phyloP scores from a whole-genome alignment of 169 alveolate genomes.

The Plasmodium ovale region DNA sequence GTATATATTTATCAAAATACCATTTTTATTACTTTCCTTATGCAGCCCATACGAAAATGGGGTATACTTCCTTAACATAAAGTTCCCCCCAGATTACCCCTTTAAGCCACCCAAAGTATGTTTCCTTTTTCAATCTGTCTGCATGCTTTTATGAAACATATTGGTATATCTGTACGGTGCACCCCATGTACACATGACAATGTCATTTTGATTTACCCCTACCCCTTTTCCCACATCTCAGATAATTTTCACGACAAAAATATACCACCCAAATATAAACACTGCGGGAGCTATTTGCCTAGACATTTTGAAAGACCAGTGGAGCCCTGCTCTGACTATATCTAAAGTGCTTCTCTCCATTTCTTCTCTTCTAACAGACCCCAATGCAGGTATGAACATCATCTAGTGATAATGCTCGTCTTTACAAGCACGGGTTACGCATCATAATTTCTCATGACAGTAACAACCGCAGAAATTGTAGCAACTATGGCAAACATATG shows the following conservation, averaged over 20 bases:
- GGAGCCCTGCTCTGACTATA: constrained; percentile 99
- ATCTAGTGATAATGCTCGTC: neutral
- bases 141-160: neutral
- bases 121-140: neutral
- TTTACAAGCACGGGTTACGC: too few species aligned
- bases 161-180: neutral
- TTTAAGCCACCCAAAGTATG: constrained; percentile 99
- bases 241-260: constrained; percentile 96
- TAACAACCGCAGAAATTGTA: too few species aligned
- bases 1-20: neutral
- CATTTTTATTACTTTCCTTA: constrained; percentile 18
- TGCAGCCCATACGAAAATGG: constrained; percentile 98
- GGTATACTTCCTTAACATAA: constrained; percentile 97
- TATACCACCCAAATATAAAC: constrained; percentile 98
- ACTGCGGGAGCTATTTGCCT: constrained; percentile 98
- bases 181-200: neutral
- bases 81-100: constrained; percentile 99
- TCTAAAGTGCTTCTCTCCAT: constrained; percentile 98
- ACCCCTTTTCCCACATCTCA: constrained; percentile 16
- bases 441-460: too few species aligned
- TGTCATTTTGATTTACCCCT: neutral
- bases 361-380: constrained; percentile 98
- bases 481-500: too few species aligned
- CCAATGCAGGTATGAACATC: constrained; percentile 92
- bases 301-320: constrained; percentile 98